These are phyloP conservation scores for Globisporangium viniferum DNA, from an alignment of 352 stramenopile species.

Conservation along the genomic window DNA sequence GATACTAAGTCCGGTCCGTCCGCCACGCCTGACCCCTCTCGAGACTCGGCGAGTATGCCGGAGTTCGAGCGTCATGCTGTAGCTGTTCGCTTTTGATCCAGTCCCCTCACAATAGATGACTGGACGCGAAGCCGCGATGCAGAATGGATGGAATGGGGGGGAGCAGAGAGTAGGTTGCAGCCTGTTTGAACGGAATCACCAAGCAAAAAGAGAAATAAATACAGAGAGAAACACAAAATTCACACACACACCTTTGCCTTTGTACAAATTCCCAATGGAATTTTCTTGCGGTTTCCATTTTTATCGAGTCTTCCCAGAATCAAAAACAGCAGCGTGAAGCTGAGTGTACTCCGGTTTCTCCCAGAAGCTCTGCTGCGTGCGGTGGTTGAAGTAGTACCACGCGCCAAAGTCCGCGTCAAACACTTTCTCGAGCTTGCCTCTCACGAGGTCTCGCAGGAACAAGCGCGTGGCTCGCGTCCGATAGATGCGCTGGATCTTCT, in stretches of 20 bases:
- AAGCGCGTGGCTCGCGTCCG: slow-evolving; percentile 29
- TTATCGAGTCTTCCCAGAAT: neutral
- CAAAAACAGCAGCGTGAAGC: slow-evolving; percentile 10
- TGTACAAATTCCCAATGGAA: neutral
- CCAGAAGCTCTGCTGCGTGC: slow-evolving; percentile 53
- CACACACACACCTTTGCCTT: slow-evolving; percentile 6
- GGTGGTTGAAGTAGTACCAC: slow-evolving; percentile 60
- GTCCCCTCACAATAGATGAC: slow-evolving; percentile 16
- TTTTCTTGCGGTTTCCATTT: neutral
- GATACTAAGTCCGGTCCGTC: slow-evolving; percentile 61
- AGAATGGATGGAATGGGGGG: neutral
- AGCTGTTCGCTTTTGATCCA: slow-evolving; percentile 3
- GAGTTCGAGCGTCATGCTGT: neutral
- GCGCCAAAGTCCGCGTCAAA: slow-evolving; percentile 35
- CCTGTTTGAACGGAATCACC: slow-evolving; percentile 10
- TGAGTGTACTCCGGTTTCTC: slow-evolving; percentile 33
- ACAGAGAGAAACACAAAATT: slow-evolving; percentile 18
- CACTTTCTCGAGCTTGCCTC: slow-evolving; percentile 36
- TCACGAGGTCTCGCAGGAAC: slow-evolving; percentile 37
- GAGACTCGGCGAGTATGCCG: neutral
- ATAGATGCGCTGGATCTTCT: slow-evolving; percentile 36
- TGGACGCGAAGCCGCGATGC: neutral
- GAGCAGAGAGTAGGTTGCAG: neutral
- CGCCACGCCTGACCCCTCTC: neutral
- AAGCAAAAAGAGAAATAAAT: slow-evolving; percentile 27